These are phyloP conservation scores for Citrus cavaleriei DNA, from an alignment of 345 rosid genomes.

Conservation along the genomic window DNA sequence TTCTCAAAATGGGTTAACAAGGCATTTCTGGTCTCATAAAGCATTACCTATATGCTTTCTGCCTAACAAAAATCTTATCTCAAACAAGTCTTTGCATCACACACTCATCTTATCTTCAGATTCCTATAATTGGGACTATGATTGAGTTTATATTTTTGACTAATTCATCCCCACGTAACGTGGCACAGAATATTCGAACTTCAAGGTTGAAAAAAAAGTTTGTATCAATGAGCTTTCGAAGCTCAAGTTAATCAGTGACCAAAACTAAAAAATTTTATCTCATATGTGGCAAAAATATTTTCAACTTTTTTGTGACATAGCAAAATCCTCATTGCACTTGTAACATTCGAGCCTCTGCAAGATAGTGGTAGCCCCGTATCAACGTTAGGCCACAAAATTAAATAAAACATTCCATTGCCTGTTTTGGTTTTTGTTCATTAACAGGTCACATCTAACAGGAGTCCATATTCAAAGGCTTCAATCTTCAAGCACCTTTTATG, in stretches of 20 bases:
- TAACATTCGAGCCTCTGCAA: no score
- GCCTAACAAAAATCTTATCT: not conserved
- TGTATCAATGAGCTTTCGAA: no score
- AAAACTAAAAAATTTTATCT: no score
- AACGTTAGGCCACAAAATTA: not conserved
- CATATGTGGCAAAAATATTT: no score
- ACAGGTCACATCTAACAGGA: not conserved
- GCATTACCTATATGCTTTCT: constrained; percentile 12
- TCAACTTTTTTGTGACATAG: no score
- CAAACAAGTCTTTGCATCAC: not conserved
- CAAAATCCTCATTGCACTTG: no score
- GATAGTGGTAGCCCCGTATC: no score
- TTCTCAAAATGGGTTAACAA: not conserved
- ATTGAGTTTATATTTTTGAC: not conserved
- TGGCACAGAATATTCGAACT: not conserved
- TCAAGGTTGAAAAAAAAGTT: no score
- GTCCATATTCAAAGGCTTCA: not conserved
- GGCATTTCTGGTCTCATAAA: constrained; percentile 12
- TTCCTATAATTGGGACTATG: not conserved
- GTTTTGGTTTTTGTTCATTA: not conserved
- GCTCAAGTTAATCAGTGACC: no score
- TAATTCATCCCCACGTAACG: not conserved
- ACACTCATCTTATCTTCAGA: not conserved
- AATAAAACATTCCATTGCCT: not conserved
- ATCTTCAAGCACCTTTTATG: not conserved